Evolutionary conservation across 768 basidiomycete genomes (phyloP).

Genomic region (Termitomyces sp.): DNA sequence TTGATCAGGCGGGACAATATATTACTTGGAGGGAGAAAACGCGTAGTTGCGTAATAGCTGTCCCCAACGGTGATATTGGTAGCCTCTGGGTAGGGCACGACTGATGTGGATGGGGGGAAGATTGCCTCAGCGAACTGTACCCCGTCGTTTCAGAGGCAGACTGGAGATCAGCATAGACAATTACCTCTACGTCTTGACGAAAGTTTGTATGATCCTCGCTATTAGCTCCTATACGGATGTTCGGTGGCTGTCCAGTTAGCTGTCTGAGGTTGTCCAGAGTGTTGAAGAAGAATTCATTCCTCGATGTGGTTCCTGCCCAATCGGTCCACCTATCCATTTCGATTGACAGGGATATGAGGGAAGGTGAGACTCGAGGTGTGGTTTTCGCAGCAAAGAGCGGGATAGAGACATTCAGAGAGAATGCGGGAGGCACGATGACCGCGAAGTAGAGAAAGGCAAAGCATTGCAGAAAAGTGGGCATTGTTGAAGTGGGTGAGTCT

Average conservation of each 20-base stretch:
- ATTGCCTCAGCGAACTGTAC: conserved; percentile 28
- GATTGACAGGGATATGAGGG: conserved; percentile 60
- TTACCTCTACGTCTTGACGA: neutral
- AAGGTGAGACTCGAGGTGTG: conserved; percentile 36
- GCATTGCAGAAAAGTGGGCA: neutral
- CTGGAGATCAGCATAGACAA: neutral
- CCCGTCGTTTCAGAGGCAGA: neutral
- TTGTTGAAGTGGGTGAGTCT: neutral
- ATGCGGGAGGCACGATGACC: neutral
- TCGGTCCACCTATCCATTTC: conserved; percentile 71
- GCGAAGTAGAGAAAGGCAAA: neutral
- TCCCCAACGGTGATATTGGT: conserved; percentile 53
- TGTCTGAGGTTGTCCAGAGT: conserved; percentile 50
- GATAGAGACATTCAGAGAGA: conserved; percentile 32
- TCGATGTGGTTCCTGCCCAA: conserved; percentile 51
- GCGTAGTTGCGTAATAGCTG: conserved; percentile 40
- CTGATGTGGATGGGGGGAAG: conserved; percentile 46
- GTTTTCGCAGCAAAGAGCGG: conserved; percentile 31
- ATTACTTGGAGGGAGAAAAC: conserved; percentile 15
- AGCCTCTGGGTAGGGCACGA: conserved; percentile 65
- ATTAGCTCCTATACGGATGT: conserved; percentile 57
- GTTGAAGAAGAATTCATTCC: conserved; percentile 59
- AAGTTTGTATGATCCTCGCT: conserved; percentile 58
- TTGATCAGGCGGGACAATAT: neutral
- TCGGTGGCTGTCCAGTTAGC: conserved; percentile 48